Percentiles rank a stretch among this genome's conserved stretches.
phyloP scores from a whole-genome alignment of 208 protist species.

The Trypanosoma lewisi region DNA sequence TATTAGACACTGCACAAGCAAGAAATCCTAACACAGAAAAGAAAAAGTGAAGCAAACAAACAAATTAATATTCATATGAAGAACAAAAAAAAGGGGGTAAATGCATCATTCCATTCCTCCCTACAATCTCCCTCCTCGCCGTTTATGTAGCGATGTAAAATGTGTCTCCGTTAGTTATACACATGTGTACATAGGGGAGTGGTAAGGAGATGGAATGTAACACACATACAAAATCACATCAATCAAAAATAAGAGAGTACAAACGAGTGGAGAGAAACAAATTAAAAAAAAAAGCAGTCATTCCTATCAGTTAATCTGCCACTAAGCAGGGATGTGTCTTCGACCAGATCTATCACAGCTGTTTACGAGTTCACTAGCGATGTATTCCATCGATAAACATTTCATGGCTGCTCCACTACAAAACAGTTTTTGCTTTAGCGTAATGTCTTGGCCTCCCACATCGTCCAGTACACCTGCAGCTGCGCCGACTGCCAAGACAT shows the following conservation, averaged over 20 bases:
- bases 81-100: too few relatives aligned
- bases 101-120: too few relatives aligned
- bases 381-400: conserved; percentile 45
- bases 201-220: background rate
- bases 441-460: conserved; percentile 58
- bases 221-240: conserved; percentile 3
- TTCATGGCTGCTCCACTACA: conserved; percentile 32
- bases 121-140: too few relatives aligned
- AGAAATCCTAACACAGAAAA: conserved; percentile 5
- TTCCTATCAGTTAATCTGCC: background rate
- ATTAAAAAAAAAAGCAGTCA: conserved; percentile 8
- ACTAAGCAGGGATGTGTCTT: background rate
- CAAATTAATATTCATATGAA: too few relatives aligned
- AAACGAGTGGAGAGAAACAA: background rate
- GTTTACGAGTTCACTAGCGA: conserved; percentile 29
- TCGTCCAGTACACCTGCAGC: conserved; percentile 42
- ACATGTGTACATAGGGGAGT: too few relatives aligned
- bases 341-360: conserved; percentile 17
- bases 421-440: conserved; percentile 38
- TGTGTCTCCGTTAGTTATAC: too few relatives aligned
- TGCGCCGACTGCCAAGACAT: conserved; percentile 50
- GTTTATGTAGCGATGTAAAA: too few relatives aligned
- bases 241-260: conserved; percentile 2
- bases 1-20: background rate
- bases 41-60: conserved; percentile 12